Conservation (phyloP, 1,284 basidiomycete genomes). For the Termitomyces sp. region DNA sequence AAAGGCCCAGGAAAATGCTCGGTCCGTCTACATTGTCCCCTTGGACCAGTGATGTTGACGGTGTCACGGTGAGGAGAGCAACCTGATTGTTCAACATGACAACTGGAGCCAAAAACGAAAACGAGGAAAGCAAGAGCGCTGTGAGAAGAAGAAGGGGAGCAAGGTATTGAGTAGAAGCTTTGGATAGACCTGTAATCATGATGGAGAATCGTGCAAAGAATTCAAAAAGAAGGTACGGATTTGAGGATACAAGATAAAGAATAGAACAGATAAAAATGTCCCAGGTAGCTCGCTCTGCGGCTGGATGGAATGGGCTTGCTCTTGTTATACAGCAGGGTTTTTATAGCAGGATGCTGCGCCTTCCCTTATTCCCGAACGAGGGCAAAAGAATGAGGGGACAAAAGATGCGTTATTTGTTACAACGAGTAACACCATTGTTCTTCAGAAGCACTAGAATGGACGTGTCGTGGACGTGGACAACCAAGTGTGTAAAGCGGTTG, state of each 20-base stretch:
- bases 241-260: conserved; percentile 16
- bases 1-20: conserved; percentile 57
- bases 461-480: conserved; percentile 1
- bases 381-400: neutral
- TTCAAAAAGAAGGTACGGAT: conserved; percentile 9
- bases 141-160: conserved; percentile 63
- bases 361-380: conserved; percentile 7
- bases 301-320: conserved; percentile 14
- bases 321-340: neutral
- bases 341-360: conserved; percentile 3
- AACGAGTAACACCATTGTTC: conserved; percentile 6
- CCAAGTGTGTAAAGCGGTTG: neutral
- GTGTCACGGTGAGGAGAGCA: conserved; percentile 57
- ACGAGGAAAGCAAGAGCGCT: conserved; percentile 56
- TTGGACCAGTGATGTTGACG: conserved; percentile 47
- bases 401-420: neutral
- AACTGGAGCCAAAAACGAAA: conserved; percentile 62
- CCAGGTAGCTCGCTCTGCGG: conserved; percentile 29
- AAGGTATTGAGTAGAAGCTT: conserved; percentile 64
- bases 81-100: conserved; percentile 57
- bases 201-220: conserved; percentile 19
- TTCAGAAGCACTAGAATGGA: conserved; percentile 8
- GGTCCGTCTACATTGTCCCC: conserved; percentile 59
- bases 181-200: conserved; percentile 70
- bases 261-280: neutral